Evolutionary conservation across 1,139 yeast species (phyloP).

Genomic region (Trichomonascaceae sp.): DNA sequence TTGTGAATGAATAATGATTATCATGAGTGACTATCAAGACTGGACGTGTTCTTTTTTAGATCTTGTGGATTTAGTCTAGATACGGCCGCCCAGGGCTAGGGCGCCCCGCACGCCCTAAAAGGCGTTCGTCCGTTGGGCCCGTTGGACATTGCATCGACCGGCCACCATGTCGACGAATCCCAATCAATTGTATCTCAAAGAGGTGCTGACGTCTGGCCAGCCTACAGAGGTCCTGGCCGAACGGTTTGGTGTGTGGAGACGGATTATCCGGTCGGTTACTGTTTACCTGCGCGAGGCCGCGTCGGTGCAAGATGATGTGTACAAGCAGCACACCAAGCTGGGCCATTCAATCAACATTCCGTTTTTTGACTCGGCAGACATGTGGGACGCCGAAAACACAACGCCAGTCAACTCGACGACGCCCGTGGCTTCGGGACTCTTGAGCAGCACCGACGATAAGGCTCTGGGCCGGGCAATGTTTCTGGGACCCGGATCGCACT

Average conservation of each 20-base stretch:
- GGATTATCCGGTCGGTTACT: slow-evolving; percentile 59
- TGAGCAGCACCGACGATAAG: background rate
- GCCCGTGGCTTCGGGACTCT: background rate
- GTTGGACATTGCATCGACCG: no score
- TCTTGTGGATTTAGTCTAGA: no score
- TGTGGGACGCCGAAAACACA: slow-evolving; percentile 9
- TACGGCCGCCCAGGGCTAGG: no score
- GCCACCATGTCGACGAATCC: no score
- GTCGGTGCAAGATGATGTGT: slow-evolving; percentile 75
- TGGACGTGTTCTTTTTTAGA: no score
- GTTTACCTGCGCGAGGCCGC: slow-evolving; percentile 69
- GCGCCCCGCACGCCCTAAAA: no score
- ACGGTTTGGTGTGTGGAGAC: slow-evolving; percentile 79
- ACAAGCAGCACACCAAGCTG: slow-evolving; percentile 68
- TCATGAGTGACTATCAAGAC: no score
- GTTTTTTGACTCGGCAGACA: slow-evolving; percentile 23
- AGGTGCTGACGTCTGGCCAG: slow-evolving; percentile 42
- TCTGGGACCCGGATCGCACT: slow-evolving; percentile 66
- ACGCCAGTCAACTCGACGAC: background rate
- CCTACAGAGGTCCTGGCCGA: slow-evolving; percentile 83
- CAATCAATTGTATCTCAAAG: slow-evolving; percentile 5
- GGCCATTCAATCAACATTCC: slow-evolving; percentile 66
- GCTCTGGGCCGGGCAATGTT: slow-evolving; percentile 27
- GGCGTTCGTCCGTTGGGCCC: no score
- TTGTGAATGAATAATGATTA: no score